Evolutionary conservation across 1,284 basidiomycete species (phyloP).

Genomic region (Ustilago sp.): DNA sequence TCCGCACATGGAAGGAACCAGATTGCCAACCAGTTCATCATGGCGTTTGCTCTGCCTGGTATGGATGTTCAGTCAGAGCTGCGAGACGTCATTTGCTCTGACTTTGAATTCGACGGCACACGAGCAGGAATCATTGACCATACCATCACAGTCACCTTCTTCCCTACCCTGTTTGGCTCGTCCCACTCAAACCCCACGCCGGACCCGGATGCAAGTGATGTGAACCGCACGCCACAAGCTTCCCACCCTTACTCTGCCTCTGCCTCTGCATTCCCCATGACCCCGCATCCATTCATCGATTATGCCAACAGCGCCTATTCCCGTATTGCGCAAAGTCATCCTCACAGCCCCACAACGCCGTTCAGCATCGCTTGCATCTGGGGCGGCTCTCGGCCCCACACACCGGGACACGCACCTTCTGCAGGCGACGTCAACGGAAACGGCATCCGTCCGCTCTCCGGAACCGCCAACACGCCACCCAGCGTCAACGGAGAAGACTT

Average conservation of each 20-base stretch:
- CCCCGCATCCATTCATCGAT: slow-evolving; percentile 66
- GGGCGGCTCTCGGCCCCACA: slow-evolving; percentile 58
- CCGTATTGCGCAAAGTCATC: slow-evolving; percentile 38
- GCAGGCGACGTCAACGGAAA: not conserved
- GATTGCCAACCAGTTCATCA: slow-evolving; percentile 68
- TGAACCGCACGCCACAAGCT: slow-evolving; percentile 42
- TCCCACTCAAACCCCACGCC: slow-evolving; percentile 17
- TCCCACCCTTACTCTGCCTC: slow-evolving; percentile 33
- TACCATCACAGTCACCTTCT: slow-evolving; percentile 65
- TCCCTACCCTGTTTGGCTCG: slow-evolving; percentile 63
- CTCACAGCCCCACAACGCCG: slow-evolving; percentile 57
- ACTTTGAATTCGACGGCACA: slow-evolving; percentile 69
- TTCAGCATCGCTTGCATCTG: slow-evolving; percentile 59
- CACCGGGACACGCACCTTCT: slow-evolving; percentile 42
- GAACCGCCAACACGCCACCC: slow-evolving; percentile 39
- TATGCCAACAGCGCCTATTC: slow-evolving; percentile 53
- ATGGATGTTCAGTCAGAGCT: slow-evolving; percentile 68
- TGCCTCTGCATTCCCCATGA: slow-evolving; percentile 48
- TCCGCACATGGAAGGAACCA: slow-evolving; percentile 63
- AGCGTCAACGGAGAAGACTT: slow-evolving; percentile 61
- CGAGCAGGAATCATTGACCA: slow-evolving; percentile 70
- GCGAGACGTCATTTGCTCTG: slow-evolving; percentile 68
- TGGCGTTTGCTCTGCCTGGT: slow-evolving; percentile 67
- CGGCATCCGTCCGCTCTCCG: slow-evolving; percentile 50
- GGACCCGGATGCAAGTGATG: slow-evolving; percentile 34